Base-by-base conservation (phyloP, 148 eudicot species). In the Tetragonia tetragonoides region DNA sequence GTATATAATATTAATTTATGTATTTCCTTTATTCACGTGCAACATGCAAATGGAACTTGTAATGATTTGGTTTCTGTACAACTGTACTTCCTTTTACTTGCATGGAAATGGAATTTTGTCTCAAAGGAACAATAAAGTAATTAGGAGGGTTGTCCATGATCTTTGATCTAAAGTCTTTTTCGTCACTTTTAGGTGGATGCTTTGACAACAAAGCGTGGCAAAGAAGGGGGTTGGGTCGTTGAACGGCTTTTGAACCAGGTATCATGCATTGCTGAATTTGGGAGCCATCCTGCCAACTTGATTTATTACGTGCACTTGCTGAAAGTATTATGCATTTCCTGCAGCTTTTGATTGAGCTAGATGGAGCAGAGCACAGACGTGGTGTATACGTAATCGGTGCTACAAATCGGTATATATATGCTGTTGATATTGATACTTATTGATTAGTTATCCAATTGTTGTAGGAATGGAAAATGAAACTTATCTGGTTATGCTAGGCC, bases 311-410 rank as follows among this genome's bases (percentile, higher is more conserved):
- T 41, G 51, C 71, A 69, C 44, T 38, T 67, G 54, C 66, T 82
- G 76, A 76, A 77, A 68, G 0, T 12, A 44, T 75, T 44, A 49
- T 66, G 53, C 57, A 64, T 63, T 38, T 75, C 53, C 66, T 86
- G 86, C 88, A 94, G 98, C 86, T 94, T 70, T 81, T 94, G 84
- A 83, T 89, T 74, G 98, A 94, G 82, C 86, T 94, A 56, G 90
- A 88, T 75, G 95, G 97, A 62, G 90, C 90, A 39, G 98, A 90
- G 28, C 83, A 88, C 68, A 81, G 97, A 62, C 78, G 82, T 12
- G 97, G 97, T 46, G 98, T 94, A 81, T 94, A 71, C 80, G 91
- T 94, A 66, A 90, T 94, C 83, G 97, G 98, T 77, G 98, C 98
- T 42, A 94, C 98, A 67, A 94, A 94, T 84, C 83, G 97, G 98